These are phyloP conservation scores for Ophiocordyceps unilateralis DNA, from an alignment of 2,329 filamentous ascomycete genomes.

Conservation along the genomic window DNA sequence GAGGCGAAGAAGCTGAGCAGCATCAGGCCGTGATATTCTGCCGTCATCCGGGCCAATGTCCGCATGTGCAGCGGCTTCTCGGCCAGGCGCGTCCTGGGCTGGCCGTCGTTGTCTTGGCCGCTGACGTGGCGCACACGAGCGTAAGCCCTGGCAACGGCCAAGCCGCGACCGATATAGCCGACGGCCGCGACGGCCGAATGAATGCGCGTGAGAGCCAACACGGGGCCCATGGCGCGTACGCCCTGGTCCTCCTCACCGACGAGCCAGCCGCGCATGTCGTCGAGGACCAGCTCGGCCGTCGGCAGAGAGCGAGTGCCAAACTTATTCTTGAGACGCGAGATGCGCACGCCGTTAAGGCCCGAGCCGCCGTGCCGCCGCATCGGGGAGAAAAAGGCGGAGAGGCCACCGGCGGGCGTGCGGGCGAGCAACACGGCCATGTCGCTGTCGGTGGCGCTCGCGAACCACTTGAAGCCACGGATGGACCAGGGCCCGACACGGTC, in stretches of 20 bases:
- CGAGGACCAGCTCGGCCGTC: slow-evolving; percentile 53
- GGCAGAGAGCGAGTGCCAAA: slow-evolving; percentile 53
- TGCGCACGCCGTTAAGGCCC: slow-evolving; percentile 48
- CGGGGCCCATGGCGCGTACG: slow-evolving; percentile 47
- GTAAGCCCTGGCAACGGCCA: slow-evolving; percentile 40
- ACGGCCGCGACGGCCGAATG: slow-evolving; percentile 36
- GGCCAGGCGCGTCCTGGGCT: slow-evolving; percentile 24
- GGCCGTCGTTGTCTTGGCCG: slow-evolving; percentile 19
- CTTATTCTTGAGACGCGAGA: slow-evolving; percentile 56
- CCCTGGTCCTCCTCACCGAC: slow-evolving; percentile 50
- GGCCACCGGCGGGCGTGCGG: slow-evolving; percentile 26
- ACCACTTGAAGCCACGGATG: slow-evolving; percentile 51
- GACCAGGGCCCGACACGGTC: slow-evolving; percentile 35
- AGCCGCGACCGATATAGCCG: slow-evolving; percentile 34
- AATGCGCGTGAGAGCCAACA: slow-evolving; percentile 50
- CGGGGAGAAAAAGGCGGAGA: slow-evolving; percentile 49
- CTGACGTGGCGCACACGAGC: slow-evolving; percentile 37
- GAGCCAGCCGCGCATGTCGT: slow-evolving; percentile 45
- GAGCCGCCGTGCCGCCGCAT: slow-evolving; percentile 28
- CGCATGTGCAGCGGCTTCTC: slow-evolving; percentile 39
- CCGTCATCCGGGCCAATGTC: slow-evolving; percentile 37
- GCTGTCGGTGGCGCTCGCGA: slow-evolving; percentile 13
- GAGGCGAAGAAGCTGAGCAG: slow-evolving; percentile 36
- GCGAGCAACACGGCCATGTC: slow-evolving; percentile 45
- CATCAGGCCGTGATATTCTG: slow-evolving; percentile 38